Percentiles rank a stretch among this genome's conserved stretches.
These are phyloP conservation scores for Volvox carteri DNA, from an alignment of 163 green algal species.

Conservation along the genomic window DNA sequence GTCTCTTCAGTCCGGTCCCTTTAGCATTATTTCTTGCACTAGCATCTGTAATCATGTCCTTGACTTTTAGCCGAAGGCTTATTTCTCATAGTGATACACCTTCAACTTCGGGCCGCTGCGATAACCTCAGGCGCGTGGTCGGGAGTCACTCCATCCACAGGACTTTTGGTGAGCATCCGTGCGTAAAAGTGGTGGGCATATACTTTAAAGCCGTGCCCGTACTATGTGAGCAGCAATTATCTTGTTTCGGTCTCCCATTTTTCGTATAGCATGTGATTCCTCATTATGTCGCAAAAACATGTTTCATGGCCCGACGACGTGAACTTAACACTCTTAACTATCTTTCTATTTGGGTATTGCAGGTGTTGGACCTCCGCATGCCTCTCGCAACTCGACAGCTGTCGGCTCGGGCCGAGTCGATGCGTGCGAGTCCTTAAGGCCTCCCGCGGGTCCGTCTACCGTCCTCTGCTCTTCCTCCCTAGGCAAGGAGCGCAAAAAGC, in stretches of 20 bases:
- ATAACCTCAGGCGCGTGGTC: neutral
- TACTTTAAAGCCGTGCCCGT: no score
- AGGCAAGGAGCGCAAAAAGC: conserved; percentile 59
- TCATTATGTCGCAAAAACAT: no score
- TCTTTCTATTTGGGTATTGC: neutral
- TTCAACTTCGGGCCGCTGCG: neutral
- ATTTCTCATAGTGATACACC: neutral
- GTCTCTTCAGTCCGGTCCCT: no score
- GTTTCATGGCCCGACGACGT: no score
- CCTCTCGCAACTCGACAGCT: no score
- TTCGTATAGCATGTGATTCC: no score
- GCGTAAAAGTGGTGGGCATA: neutral
- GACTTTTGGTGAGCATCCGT: neutral
- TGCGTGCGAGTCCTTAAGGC: neutral
- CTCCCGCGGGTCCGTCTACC: conserved; percentile 1
- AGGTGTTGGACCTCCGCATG: no score
- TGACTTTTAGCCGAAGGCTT: neutral
- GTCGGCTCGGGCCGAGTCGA: neutral
- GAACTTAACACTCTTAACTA: no score
- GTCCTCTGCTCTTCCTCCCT: conserved; percentile 45
- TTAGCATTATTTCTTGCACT: neutral
- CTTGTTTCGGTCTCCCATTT: no score
- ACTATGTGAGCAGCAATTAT: no score
- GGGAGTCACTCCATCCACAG: neutral
- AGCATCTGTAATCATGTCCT: neutral